phyloP scores from a whole-genome alignment of 75 land plant species.

The Chamaecyparis obtusa region DNA sequence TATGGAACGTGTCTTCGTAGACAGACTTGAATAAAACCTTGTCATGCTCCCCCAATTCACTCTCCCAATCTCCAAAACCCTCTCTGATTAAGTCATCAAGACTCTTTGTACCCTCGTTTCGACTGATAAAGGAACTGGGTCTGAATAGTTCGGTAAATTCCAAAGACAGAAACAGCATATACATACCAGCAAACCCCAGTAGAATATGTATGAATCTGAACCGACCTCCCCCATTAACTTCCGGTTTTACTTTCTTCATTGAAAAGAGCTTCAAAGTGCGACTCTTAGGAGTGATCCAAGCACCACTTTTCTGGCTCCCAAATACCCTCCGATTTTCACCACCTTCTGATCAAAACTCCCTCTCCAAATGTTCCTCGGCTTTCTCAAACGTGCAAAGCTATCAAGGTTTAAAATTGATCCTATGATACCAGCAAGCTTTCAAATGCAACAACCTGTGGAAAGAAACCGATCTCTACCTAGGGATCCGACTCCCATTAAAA shows the following conservation, averaged over 20 bases:
- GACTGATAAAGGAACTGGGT: conserved; percentile 23
- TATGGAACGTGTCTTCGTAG: conserved; percentile 35
- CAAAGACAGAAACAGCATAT: conserved; percentile 42
- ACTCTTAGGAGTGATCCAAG: background rate
- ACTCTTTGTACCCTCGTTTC: conserved; percentile 18
- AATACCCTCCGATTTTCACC: background rate
- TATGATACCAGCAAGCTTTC: background rate
- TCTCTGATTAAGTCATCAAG: conserved; percentile 8
- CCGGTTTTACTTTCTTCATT: conserved; percentile 44
- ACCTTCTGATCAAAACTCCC: background rate
- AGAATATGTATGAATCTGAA: conserved; percentile 39
- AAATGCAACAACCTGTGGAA: background rate
- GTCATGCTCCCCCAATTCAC: conserved; percentile 8
- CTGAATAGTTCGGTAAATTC: conserved; percentile 44
- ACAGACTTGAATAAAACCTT: conserved; percentile 20
- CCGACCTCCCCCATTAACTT: conserved; percentile 26
- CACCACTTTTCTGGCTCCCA: background rate
- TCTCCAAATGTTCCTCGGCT: background rate
- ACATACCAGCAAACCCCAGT: conserved; percentile 31
- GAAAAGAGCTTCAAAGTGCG: background rate
- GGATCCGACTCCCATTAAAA: background rate
- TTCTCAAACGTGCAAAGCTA: background rate
- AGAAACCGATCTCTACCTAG: background rate
- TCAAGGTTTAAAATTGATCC: background rate
- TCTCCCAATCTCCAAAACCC: conserved; percentile 3